Evolutionary conservation across 805 yeast genomes (phyloP).

Genomic region (Saccharomycopsis sp.): DNA sequence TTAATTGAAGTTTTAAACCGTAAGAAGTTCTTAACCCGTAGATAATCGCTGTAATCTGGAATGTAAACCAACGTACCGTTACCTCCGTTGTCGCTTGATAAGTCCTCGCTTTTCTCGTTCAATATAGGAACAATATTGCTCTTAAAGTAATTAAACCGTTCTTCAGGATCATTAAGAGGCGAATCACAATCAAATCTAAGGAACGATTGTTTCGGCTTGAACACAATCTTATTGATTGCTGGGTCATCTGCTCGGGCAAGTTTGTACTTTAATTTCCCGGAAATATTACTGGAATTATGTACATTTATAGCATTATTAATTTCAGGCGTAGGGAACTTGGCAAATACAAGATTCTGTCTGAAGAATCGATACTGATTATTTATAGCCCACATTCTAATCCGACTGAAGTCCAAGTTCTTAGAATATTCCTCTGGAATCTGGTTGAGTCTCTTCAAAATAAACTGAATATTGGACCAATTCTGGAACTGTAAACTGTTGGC

Average conservation of each 20-base stretch:
- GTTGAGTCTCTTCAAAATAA: slow-evolving; percentile 63
- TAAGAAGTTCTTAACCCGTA: slow-evolving; percentile 64
- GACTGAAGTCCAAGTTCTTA: slow-evolving; percentile 81
- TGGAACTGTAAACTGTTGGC: slow-evolving; percentile 86
- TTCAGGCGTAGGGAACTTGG: slow-evolving; percentile 76
- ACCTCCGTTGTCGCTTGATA: slow-evolving; percentile 38
- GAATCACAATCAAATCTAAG: slow-evolving; percentile 57
- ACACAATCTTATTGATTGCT: slow-evolving; percentile 57
- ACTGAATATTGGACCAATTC: slow-evolving; percentile 82
- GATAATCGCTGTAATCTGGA: slow-evolving; percentile 81
- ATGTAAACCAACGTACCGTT: slow-evolving; percentile 70
- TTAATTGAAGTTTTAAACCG: slow-evolving; percentile 51
- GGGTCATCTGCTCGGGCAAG: slow-evolving; percentile 41
- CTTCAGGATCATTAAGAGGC: slow-evolving; percentile 66
- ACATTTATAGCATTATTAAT: slow-evolving; percentile 52
- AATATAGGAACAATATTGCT: slow-evolving; percentile 64
- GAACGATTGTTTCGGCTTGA: slow-evolving; percentile 61
- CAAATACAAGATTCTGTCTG: slow-evolving; percentile 72
- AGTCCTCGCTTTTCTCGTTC: slow-evolving; percentile 37
- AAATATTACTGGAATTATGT: slow-evolving; percentile 45
- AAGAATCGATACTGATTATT: slow-evolving; percentile 70
- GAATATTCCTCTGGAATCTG: slow-evolving; percentile 68
- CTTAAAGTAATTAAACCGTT: slow-evolving; percentile 75
- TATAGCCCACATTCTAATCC: slow-evolving; percentile 88
- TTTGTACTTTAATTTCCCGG: slow-evolving; percentile 56